Evolutionary conservation across 2,329 filamentous ascomycete genomes (phyloP), one percentile per base, ranked within the genome.

Genomic region (Chaetomium globosum): DNA sequence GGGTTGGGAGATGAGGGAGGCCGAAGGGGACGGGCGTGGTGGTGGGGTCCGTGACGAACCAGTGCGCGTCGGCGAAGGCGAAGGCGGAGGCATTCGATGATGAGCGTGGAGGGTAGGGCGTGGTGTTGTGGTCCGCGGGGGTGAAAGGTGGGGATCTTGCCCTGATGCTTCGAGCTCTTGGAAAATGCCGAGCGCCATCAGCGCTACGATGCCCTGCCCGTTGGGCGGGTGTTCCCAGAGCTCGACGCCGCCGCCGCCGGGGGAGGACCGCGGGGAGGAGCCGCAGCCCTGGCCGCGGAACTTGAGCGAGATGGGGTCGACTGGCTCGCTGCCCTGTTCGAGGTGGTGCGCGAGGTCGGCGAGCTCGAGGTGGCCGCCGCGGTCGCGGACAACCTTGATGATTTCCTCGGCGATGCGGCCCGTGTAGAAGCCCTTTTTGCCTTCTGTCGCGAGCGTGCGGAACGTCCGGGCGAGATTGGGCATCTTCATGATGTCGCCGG

Each of bases 221-320:
- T 98, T 98, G 9, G 95, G 95, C 43, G 94, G 93, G 75, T 98
- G 94, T 74, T 99, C 95, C 94, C 94, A 98, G 0, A 99, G 81
- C 74, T 96, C 88, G 51, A 97, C 84, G 10, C 87, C 87, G 8
- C 87, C 87, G 9, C 87, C 60, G 12, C 54, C 33, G 1, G 31
- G 19, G 21, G 54, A 28, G n/a, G 54, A 43, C 12, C 26, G 19
- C 13, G 56, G 16, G 49, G 51, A 46, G 30, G 2, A 67, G 68
- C 28, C 65, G 0, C 80, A 75, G 3, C 80, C 80, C 72, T 92
- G 89, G 9, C 90, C 89, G 0, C 81, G 83, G 77, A 93, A 94
- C 66, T 89, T 87, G 58, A 97, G 82, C 0, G 90, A 93, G 70
- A 98, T 95, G 19, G 95, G 87, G 30, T 94, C 88, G 0, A 93